Base-by-base conservation (phyloP, 139 green algal genomes). In the Tetradesmus obliquus region DNA sequence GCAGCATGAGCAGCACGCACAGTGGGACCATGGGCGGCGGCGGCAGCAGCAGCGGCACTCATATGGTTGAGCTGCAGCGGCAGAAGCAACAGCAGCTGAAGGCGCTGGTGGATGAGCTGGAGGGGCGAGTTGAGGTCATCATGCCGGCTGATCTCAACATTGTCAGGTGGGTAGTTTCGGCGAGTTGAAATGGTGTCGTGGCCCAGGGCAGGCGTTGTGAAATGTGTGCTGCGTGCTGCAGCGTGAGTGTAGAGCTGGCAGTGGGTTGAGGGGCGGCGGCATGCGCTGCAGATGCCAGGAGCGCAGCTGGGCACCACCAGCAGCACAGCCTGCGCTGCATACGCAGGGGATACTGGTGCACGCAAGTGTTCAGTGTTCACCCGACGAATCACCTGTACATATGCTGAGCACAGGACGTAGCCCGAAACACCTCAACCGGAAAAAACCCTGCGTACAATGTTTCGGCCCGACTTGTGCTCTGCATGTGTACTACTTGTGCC, bases 41-140 rank as follows among this genome's bases (percentile, higher is more conserved):
- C 13, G 53, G 80, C 32, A 62, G 80, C 66, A 76, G 66, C 66
- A 24, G 22, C 51, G 53, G 80, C 80, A 85, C 17, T 5, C 3
- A 10, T 13, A 24, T 58, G 24, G 53, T 2, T 8, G 80, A 58
- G 80, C 24, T 85, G 45, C 17, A 24, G 22, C 32, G 24, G 51
- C 82, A 72, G 82, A 71, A 87, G 82, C 55, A 51, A 2, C 9
- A 72, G 22, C 82, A 87, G 19, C 22, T 87, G 82, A 72, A 87
- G 82, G 5, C 45, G 55, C 82, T 87, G 17, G 82, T 87, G 55
- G 22, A 17, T 5, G 82, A 71, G 55, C 55, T 87, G 82, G 55
- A 87, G 55, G n/a, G 55, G 0, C 20, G 55, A 0, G 82, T 87
- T 55, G 82, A 87, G 17, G 82, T 87, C 55, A 87, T 87, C 82